Conservation (phyloP, 805 yeast species). For the Yarrowia sp. region DNA sequence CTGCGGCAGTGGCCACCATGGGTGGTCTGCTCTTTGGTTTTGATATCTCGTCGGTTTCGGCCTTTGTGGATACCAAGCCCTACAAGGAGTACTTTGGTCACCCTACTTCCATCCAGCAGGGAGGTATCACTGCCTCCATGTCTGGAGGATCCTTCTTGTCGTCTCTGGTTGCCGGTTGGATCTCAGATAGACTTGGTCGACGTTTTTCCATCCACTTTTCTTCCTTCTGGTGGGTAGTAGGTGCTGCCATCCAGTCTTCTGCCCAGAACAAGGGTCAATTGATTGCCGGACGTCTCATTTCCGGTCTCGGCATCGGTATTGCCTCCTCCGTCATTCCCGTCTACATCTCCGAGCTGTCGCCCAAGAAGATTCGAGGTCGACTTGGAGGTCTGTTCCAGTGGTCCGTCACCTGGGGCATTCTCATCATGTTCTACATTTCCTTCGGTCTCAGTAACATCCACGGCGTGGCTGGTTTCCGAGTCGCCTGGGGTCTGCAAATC, state of each 20-base stretch:
- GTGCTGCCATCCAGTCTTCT: conserved; percentile 54
- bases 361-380: conserved; percentile 56
- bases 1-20: conserved; percentile 55
- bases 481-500: conserved; percentile 60
- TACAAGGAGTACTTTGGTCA: conserved; percentile 52
- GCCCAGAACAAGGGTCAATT: conserved; percentile 45
- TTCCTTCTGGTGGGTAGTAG: conserved; percentile 56
- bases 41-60: conserved; percentile 74
- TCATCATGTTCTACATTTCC: conserved; percentile 56
- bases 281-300: conserved; percentile 54
- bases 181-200: conserved; percentile 57
- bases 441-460: conserved; percentile 49
- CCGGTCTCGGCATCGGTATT: conserved; percentile 64
- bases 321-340: conserved; percentile 66
- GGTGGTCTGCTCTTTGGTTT: conserved; percentile 76
- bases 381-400: conserved; percentile 62
- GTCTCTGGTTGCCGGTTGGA: conserved; percentile 53
- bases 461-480: conserved; percentile 54
- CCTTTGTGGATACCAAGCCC: conserved; percentile 51
- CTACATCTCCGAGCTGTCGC: conserved; percentile 62
- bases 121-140: conserved; percentile 70
- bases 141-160: conserved; percentile 78
- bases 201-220: conserved; percentile 51
- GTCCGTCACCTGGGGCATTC: conserved; percentile 60
- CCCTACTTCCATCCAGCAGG: conserved; percentile 60